Evolutionary conservation across 306 rosid species (phyloP).

Genomic region (Pterocarpus santalinus): DNA sequence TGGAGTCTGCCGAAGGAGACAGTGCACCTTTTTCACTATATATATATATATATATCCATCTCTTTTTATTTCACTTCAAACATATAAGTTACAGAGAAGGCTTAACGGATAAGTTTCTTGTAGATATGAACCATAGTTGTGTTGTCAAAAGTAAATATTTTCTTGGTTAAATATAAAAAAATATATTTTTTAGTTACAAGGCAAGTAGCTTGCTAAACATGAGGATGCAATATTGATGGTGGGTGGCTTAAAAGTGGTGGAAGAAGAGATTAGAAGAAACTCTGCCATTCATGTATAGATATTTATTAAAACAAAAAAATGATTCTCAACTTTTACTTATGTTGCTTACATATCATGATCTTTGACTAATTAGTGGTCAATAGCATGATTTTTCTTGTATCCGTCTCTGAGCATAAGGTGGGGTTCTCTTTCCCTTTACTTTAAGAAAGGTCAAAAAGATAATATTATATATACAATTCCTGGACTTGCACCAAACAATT

Average conservation of each 20-base stretch:
- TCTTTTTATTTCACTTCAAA: not conserved
- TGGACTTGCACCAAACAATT: no score
- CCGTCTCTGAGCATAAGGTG: not conserved
- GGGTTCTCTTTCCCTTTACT: no score
- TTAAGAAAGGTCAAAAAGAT: no score
- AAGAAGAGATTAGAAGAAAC: not conserved
- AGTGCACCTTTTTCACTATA: not conserved
- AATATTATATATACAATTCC: no score
- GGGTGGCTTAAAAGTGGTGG: not conserved
- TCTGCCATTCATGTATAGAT: not conserved
- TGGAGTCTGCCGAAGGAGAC: not conserved
- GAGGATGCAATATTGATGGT: not conserved
- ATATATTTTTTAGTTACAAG: not conserved
- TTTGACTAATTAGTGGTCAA: conserved; percentile 4
- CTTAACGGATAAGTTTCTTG: not conserved
- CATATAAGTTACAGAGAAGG: not conserved
- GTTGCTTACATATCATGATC: not conserved
- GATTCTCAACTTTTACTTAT: not conserved
- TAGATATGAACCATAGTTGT: not conserved
- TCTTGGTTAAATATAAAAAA: not conserved
- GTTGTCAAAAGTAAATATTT: not conserved
- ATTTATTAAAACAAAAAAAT: not conserved
- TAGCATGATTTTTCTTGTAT: not conserved
- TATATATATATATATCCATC: no score
- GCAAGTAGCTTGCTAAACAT: not conserved